Evolutionary conservation across 169 alveolate species (phyloP).

Genomic region (Neospora caninum): DNA sequence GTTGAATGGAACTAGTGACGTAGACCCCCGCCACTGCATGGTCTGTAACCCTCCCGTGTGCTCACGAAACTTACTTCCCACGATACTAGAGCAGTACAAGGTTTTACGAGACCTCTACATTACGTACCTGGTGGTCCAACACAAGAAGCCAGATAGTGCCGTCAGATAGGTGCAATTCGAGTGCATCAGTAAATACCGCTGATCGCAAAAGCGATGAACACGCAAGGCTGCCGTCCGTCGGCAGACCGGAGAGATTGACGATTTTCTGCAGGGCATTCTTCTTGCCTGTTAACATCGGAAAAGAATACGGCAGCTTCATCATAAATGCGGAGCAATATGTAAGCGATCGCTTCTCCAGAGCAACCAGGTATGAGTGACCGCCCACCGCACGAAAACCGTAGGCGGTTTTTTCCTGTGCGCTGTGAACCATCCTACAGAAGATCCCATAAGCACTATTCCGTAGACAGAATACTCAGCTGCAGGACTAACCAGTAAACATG

Average conservation of each 20-base stretch:
- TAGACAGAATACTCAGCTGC: too few species aligned
- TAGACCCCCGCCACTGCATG: not conserved
- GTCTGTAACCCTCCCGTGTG: not conserved
- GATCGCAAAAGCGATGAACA: constrained; percentile 15
- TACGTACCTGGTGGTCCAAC: constrained; percentile 27
- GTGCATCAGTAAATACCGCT: constrained; percentile 33
- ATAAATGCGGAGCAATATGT: not conserved
- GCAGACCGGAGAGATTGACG: constrained; percentile 38
- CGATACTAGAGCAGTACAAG: not conserved
- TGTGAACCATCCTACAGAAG: too few species aligned
- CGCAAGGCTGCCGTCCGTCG: constrained; percentile 34
- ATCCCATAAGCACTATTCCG: too few species aligned
- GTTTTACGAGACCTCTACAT: not conserved
- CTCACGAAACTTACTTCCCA: not conserved
- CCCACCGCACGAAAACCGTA: not conserved
- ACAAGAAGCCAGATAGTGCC: constrained; percentile 48
- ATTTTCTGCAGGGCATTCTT: constrained; percentile 15
- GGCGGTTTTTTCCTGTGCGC: not conserved
- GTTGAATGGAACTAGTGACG: not conserved
- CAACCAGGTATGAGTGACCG: not conserved
- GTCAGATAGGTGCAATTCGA: constrained; percentile 43
- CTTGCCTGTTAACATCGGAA: constrained; percentile 20
- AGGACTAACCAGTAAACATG: constrained; percentile 1
- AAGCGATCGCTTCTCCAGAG: not conserved
- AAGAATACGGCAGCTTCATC: not conserved